phyloP scores from a whole-genome alignment of 768 basidiomycete genomes.

The Paxillus involutus region DNA sequence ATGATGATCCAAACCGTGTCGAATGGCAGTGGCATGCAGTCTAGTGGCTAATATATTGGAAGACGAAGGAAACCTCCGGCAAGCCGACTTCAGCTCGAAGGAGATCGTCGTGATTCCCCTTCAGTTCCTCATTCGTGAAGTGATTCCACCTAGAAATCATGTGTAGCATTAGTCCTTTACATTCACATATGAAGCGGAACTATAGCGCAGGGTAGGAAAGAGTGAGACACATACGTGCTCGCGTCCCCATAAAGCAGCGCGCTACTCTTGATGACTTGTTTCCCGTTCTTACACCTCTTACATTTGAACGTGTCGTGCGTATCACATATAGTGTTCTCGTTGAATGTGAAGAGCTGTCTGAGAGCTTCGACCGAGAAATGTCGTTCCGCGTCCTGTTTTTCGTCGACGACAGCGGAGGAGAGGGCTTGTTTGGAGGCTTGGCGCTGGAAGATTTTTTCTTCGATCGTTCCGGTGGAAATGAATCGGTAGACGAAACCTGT shows the following conservation, averaged over 20 bases:
- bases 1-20: not conserved
- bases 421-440: conserved; percentile 96
- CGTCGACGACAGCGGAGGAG: conserved; percentile 97
- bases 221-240: conserved; percentile 74
- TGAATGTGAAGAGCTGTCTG: conserved; percentile 89
- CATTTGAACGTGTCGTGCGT: conserved; percentile 99
- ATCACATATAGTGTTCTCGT: conserved; percentile 82
- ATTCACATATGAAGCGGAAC: not conserved
- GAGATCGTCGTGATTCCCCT: conserved; percentile 93
- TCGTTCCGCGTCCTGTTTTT: conserved; percentile 92
- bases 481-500: conserved; percentile 97
- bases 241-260: conserved; percentile 95
- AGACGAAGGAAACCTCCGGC: conserved; percentile 89
- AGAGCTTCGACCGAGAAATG: conserved; percentile 92
- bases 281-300: conserved; percentile 85
- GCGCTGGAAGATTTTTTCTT: conserved; percentile 98
- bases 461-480: conserved; percentile 94
- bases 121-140: conserved; percentile 84
- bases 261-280: conserved; percentile 77
- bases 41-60: conserved; percentile 93
- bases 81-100: conserved; percentile 84
- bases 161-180: not conserved
- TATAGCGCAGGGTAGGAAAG: not conserved
- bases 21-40: not conserved
- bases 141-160: conserved; percentile 84